Evolutionary conservation across 2,329 filamentous ascomycete species (phyloP).

Genomic region (Didymella pinodella): DNA sequence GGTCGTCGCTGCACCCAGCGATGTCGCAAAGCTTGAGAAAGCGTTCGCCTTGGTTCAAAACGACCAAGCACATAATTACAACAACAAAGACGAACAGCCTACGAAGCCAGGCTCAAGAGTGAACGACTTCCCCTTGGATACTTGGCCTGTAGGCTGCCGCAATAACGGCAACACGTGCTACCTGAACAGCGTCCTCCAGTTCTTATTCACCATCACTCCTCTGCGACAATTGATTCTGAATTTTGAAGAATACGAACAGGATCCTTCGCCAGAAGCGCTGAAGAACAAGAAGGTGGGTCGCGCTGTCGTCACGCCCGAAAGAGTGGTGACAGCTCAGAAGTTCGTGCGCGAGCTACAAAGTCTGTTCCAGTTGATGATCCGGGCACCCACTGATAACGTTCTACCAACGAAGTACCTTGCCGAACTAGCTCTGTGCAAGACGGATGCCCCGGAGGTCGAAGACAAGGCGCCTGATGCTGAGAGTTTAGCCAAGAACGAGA

Average conservation of each 20-base stretch:
- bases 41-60: constrained; percentile 57
- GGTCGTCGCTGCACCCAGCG: constrained; percentile 54
- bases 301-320: constrained; percentile 66
- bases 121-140: constrained; percentile 47
- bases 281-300: constrained; percentile 77
- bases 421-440: constrained; percentile 75
- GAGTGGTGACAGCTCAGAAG: constrained; percentile 70
- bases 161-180: constrained; percentile 99
- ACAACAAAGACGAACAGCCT: constrained; percentile 23
- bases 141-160: constrained; percentile 82
- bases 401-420: constrained; percentile 79
- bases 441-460: constrained; percentile 52
- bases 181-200: constrained; percentile 94
- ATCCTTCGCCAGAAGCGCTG: constrained; percentile 69
- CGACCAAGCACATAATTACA: constrained; percentile 39
- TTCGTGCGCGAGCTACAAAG: constrained; percentile 77
- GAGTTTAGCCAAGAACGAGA: constrained; percentile 53
- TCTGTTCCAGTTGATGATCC: constrained; percentile 76
- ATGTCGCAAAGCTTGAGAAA: constrained; percentile 55
- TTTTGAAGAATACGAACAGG: constrained; percentile 74
- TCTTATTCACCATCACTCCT: constrained; percentile 87
- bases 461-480: constrained; percentile 54
- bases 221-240: constrained; percentile 82
- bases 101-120: constrained; percentile 28
- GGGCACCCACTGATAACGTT: constrained; percentile 67